Base-by-base conservation (phyloP, 306 rosid species). In the Dalbergia oliveri region DNA sequence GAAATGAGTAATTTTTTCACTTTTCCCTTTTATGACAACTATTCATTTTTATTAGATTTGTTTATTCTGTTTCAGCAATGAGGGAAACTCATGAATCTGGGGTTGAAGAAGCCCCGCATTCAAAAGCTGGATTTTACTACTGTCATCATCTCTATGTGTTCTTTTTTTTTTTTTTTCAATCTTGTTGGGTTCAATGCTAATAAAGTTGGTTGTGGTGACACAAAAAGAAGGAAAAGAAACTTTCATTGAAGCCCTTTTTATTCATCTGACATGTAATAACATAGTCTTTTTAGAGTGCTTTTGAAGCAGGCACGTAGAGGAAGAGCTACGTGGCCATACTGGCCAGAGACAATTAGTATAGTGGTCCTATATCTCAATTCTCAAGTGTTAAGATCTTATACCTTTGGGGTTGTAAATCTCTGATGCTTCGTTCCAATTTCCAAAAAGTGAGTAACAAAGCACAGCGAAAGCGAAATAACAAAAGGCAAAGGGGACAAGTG, bases 391-490 rank as follows among this genome's bases (percentile, higher is more conserved):
- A 12, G 3, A 13, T 5, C 31, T 73, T 18, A 54, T 75, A 68
- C 76, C 64, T 31, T 74, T 45, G 50, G n/a, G 31, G 31, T 26
- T 26, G 39, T 35, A 57, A 47, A 57, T 11, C 16, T 15, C 11
- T 66, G 31, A 26, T 26, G 31, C 31, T 26, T 26, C 31, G 18
- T 66, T 67, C 33, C 6, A 68, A 61, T 26, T 26, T 1, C 31
- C 31, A 26, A 26, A 21, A 21, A 21, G 23, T 21, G 51, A 65
- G 6, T 45, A 78, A 70, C 21, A 49, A 58, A 66, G 34, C 56
- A 72, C 33, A 0, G 21, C 0, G 83, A 81, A 66, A 85, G 85
- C 54, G 88, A 81, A 72, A 81, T 44, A 60, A 66, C 80, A 80
- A 15, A 72, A 50, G 23, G 47, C 60, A 47, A 26, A 70, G 44